phyloP scores from a whole-genome alignment of 78 protist genomes.

The Ministeria vibrans region DNA sequence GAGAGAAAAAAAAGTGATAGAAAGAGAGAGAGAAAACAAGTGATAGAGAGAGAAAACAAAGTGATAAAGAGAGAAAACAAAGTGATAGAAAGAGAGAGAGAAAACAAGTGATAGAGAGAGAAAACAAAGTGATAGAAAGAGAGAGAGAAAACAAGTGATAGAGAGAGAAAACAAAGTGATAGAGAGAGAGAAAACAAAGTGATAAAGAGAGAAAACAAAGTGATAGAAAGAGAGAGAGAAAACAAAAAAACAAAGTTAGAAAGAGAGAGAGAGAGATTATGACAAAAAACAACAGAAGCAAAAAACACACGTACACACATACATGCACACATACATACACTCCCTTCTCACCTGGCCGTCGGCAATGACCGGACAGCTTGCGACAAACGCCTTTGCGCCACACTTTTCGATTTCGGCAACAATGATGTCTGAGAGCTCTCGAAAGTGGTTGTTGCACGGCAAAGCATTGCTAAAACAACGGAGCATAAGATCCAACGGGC shows the following conservation, averaged over 20 bases:
- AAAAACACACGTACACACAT: constrained; percentile 1
- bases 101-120: background rate
- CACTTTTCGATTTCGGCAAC: too few relatives aligned
- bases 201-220: background rate
- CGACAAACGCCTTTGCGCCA: background rate
- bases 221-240: background rate
- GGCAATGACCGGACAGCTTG: background rate
- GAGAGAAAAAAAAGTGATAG: background rate
- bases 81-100: background rate
- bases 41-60: background rate
- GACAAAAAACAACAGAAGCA: background rate
- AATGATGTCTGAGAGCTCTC: background rate
- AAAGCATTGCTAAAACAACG: too few relatives aligned
- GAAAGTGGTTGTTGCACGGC: background rate
- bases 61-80: background rate
- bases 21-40: background rate
- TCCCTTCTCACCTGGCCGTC: background rate
- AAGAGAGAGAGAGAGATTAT: background rate
- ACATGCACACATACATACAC: constrained; percentile 1
- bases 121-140: background rate
- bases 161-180: too few relatives aligned
- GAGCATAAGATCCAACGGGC: too few relatives aligned
- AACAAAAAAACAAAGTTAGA: background rate
- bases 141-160: too few relatives aligned
- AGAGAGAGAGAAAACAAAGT: too few relatives aligned